A percentile compares a stretch with the other conserved stretches of the same genome.
Evolutionary conservation across 2,329 filamentous ascomycete species (phyloP).

Genomic region (Fusarium austroafricanum): DNA sequence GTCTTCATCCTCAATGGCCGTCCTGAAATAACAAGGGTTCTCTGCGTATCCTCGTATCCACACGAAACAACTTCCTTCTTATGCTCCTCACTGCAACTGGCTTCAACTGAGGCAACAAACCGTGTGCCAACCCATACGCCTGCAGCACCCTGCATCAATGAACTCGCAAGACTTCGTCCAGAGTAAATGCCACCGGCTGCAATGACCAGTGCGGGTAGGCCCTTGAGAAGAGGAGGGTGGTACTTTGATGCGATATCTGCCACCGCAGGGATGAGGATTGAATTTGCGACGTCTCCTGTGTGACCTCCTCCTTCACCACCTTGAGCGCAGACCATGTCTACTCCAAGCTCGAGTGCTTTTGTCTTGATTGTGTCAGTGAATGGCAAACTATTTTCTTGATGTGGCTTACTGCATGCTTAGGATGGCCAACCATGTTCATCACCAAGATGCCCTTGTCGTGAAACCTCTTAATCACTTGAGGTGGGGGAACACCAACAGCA

Average conservation of each 20-base stretch:
- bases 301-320: slow-evolving; percentile 94
- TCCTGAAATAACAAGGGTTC: slow-evolving; percentile 85
- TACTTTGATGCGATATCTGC: slow-evolving; percentile 84
- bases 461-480: slow-evolving; percentile 76
- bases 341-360: slow-evolving; percentile 87
- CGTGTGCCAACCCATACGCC: slow-evolving; percentile 96
- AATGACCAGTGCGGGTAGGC: slow-evolving; percentile 80
- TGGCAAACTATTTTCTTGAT: not conserved
- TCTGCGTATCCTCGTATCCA: slow-evolving; percentile 80
- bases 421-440: slow-evolving; percentile 98
- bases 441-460: slow-evolving; percentile 84
- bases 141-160: slow-evolving; percentile 86
- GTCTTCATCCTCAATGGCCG: slow-evolving; percentile 82
- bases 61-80: slow-evolving; percentile 87
- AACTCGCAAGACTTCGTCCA: slow-evolving; percentile 82
- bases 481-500: slow-evolving; percentile 88
- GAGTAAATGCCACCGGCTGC: slow-evolving; percentile 90
- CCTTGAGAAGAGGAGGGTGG: slow-evolving; percentile 74
- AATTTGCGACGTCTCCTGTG: slow-evolving; percentile 87
- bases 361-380: slow-evolving; percentile 30
- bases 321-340: slow-evolving; percentile 92
- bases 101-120: slow-evolving; percentile 87
- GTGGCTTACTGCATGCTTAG: slow-evolving; percentile 77
- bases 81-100: slow-evolving; percentile 82
- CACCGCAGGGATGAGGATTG: slow-evolving; percentile 87